Base-by-base conservation (phyloP, 108 stramenopile species). In the Cyclotella kingstonii region DNA sequence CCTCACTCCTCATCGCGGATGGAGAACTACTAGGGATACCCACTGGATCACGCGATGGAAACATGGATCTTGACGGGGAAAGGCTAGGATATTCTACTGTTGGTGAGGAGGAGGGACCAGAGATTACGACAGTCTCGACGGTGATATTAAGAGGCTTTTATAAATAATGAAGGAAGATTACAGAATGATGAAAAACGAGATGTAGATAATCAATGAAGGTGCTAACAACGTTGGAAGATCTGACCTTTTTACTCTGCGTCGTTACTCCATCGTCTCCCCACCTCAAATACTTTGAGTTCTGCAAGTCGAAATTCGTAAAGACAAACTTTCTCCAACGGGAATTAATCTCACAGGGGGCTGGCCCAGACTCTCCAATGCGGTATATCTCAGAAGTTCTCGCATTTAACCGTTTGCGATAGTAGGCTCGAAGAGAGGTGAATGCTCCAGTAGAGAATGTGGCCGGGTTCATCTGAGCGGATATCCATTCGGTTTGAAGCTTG, bases 391-490 rank as follows among this genome's bases (percentile, higher is more conserved):
- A 55, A 6, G 51, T 35, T 0, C 70, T 42, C 11, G 77, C 63
- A 42, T 80, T 80, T 2, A 74, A 29, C 10, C 79, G 35, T 12
- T 62, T 33, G 1, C 81, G 61, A 49, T 59, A 82, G 22, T 73
- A 73, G 21, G 33, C 65, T n/a, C 81, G 74, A 7, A 68, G 23
- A 2, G 29, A 33, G 4, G 66, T 33, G 23, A 62, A 68, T 27
- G 41, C 29, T 2, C 70, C 69, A 22, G 60, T 38, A n/a, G 70
- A 47, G 22, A 72, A 59, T n/a, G 59, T 63, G n/a, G 58, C 26
- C 1, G 77, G 80, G 28, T 78, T 61, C 53, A 64, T 54, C 41
- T 73, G 70, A 55, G 3, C 9, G 19, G 49, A 30, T 0, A 61
- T 39, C 68, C 70, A 73, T 14, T 54, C 47, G 0, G 25, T 36